Conservation (phyloP, 305 asterid species). For the Fraxinus velutina region DNA sequence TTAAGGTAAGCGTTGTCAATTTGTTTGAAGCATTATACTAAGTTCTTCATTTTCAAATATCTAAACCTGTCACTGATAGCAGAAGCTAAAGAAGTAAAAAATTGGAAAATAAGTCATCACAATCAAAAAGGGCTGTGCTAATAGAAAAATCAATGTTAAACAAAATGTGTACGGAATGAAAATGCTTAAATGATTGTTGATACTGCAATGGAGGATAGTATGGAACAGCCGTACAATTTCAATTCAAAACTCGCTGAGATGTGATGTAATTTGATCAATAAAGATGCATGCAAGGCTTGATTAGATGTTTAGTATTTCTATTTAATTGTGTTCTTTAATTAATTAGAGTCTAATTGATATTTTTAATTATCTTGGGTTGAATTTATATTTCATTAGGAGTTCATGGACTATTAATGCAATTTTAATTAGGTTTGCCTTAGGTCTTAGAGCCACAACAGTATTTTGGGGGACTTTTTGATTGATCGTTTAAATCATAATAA, state of each 20-base stretch:
- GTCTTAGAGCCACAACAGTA: not conserved
- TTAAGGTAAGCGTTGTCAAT: not conserved
- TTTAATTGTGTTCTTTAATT: not conserved
- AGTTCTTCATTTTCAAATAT: not conserved
- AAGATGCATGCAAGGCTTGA: not conserved
- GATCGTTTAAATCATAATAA: not conserved
- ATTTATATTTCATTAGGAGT: not conserved
- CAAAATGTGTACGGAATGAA: not conserved
- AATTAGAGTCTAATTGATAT: not conserved
- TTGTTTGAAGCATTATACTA: not conserved
- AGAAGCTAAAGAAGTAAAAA: not conserved
- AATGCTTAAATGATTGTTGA: not conserved
- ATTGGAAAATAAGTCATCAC: not conserved
- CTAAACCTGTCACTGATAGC: not conserved
- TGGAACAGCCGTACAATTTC: not conserved
- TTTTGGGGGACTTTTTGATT: not conserved
- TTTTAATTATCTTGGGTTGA: not conserved
- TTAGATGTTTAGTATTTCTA: not conserved
- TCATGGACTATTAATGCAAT: not conserved
- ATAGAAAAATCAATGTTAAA: not conserved
- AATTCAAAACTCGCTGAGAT: not conserved
- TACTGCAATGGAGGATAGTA: not conserved
- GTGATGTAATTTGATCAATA: not conserved
- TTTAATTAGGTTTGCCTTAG: not conserved
- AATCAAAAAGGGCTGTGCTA: not conserved